Base-by-base conservation (phyloP, 176 grass and related monocot genomes). In the barley (Hordeum vulgare) region DNA sequence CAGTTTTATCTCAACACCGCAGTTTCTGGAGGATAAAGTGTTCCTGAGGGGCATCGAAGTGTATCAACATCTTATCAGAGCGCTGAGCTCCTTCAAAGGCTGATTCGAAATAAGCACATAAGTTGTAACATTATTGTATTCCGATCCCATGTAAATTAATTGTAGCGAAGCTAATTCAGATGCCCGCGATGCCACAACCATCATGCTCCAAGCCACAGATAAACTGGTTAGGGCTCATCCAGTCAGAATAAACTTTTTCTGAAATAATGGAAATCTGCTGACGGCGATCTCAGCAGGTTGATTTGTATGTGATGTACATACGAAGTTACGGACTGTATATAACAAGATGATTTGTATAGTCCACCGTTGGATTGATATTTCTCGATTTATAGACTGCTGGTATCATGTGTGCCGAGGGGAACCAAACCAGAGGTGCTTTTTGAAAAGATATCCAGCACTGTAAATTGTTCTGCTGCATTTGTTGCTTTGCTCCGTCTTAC, bases 31-130 rank as follows among this genome's bases (percentile, higher is more conserved):
- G 91, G 93, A 96, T 54, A 91, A 88, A 24, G 89, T 99, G 54
- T 96, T 92, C 87, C 69, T 96, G 49, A 81, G 85, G 71, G 96
- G 96, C 77, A 99, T 96, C 57, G 85, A 96, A 83, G 96, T 99
- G 15, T 96, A 96, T 9, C 87, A 89, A 61, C 89, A 93, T 82
- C 18, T 99, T 9, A 94, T 99, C 44, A 90, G 81, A 87, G 91
- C 85, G 65, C 75, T 92, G 39, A 92, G 89, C 85, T 94, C 93
- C 36, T 85, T 96, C 24, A 20, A 76, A 31, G 86, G 75, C 11
- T 90, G 76, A 87, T 87, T 81, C 1, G 21, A 24, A 34, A 14
- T 14, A 20, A 0, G 4, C 37, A 85, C 63, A 33, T 81, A 3
- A 23, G 65, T 20, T 34, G 40, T 57, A 42, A 15, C 34, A 53